phyloP scores from a whole-genome alignment of 441 rosid species.

The Euphorbia celastroides region DNA sequence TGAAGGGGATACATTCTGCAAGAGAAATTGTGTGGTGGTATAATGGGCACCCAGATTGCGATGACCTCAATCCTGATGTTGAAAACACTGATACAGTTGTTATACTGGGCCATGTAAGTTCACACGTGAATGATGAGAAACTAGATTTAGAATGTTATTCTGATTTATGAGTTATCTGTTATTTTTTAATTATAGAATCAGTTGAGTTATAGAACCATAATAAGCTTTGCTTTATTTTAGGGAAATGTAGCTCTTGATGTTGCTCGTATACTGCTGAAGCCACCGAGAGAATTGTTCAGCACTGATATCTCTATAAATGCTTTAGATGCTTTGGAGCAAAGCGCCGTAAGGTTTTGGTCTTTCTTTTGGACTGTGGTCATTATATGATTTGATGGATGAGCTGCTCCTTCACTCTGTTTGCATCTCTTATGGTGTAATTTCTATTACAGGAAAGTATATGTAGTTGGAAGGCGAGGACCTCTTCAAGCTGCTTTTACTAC shows the following conservation, averaged over 20 bases:
- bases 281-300: constrained; percentile 58
- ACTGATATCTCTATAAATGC: constrained; percentile 86
- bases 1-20: constrained; percentile 71
- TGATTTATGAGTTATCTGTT: too few species aligned
- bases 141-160: too few species aligned
- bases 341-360: constrained; percentile 59
- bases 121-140: not conserved
- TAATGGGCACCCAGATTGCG: constrained; percentile 84
- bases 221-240: constrained; percentile 31
- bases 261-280: constrained; percentile 78
- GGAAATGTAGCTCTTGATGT: constrained; percentile 97
- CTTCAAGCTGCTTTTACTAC: constrained; percentile 95
- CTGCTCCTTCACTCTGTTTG: constrained; percentile 14
- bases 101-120: constrained; percentile 75
- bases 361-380: not conserved
- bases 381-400: constrained; percentile 2
- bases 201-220: too few species aligned
- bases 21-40: constrained; percentile 99
- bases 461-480: constrained; percentile 94
- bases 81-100: constrained; percentile 64
- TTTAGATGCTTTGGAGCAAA: constrained; percentile 60
- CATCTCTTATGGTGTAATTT: constrained; percentile 10
- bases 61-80: constrained; percentile 60
- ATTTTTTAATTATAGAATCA: too few species aligned
- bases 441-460: constrained; percentile 64